A percentile compares a stretch with the other conserved stretches of the same genome.
These are phyloP conservation scores for Hyaloperonospora arabidopsidis DNA, from an alignment of 352 stramenopile genomes.

Conservation along the genomic window DNA sequence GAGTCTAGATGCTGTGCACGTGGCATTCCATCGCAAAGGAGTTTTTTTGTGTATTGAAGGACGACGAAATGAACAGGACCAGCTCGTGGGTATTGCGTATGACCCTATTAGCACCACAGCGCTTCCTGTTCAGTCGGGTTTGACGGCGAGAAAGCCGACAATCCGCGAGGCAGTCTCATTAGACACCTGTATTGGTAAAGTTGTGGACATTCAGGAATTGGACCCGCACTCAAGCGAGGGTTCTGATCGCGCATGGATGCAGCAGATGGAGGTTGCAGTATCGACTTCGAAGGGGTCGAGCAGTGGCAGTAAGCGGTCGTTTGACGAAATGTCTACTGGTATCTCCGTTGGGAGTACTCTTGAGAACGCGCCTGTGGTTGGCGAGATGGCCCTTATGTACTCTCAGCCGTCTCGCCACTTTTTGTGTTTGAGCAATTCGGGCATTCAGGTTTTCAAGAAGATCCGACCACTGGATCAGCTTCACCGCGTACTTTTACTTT, in stretches of 20 bases:
- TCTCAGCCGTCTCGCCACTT: slow-evolving; percentile 76
- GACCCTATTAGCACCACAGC: slow-evolving; percentile 67
- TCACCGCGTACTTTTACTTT: slow-evolving; percentile 59
- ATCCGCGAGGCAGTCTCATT: slow-evolving; percentile 71
- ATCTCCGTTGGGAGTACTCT: slow-evolving; percentile 12
- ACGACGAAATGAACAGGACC: slow-evolving; percentile 68
- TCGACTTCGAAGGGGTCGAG: slow-evolving; percentile 13
- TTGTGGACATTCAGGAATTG: slow-evolving; percentile 74
- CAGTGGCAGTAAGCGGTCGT: slow-evolving; percentile 54
- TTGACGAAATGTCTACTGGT: slow-evolving; percentile 64
- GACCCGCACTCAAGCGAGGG: slow-evolving; percentile 33
- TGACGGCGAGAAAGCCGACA: slow-evolving; percentile 50
- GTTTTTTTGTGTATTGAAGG: slow-evolving; percentile 77
- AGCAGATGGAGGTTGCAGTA: slow-evolving; percentile 4
- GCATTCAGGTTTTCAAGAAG: slow-evolving; percentile 88
- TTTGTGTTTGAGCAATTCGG: slow-evolving; percentile 74
- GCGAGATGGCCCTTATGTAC: slow-evolving; percentile 82
- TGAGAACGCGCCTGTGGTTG: slow-evolving; percentile 22
- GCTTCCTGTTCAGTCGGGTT: slow-evolving; percentile 36
- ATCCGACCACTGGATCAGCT: slow-evolving; percentile 85
- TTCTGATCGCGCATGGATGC: slow-evolving; percentile 17
- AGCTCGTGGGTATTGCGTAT: slow-evolving; percentile 63
- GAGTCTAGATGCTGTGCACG: slow-evolving; percentile 67
- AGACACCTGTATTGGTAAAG: slow-evolving; percentile 74
- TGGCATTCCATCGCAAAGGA: slow-evolving; percentile 68